Evolutionary conservation across 179 eudicot species (phyloP).

Genomic region (Vitellaria paradoxa): DNA sequence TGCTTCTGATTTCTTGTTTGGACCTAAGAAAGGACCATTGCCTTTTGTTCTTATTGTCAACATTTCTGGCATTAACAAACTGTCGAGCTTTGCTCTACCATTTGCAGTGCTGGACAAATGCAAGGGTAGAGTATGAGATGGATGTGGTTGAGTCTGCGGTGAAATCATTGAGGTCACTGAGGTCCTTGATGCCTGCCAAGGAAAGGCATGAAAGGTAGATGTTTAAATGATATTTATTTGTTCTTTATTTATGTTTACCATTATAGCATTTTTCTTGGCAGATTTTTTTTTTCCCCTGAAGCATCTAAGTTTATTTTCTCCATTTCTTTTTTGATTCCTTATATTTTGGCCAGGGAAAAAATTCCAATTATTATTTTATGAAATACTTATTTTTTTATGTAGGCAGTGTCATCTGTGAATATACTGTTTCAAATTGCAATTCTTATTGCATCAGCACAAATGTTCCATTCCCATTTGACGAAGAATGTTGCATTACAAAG

Average conservation of each 20-base stretch:
- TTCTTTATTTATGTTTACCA: neutral
- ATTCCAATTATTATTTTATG: neutral
- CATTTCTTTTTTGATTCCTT: too few relatives aligned
- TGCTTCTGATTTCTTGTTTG: neutral
- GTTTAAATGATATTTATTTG: neutral
- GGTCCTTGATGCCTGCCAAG: slow-evolving; percentile 63
- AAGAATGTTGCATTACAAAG: too few relatives aligned
- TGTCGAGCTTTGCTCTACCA: neutral
- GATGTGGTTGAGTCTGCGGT: slow-evolving; percentile 63
- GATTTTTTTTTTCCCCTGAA: too few relatives aligned
- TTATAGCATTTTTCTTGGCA: neutral
- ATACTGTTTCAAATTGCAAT: neutral
- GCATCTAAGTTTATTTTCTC: too few relatives aligned
- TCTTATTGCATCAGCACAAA: too few relatives aligned
- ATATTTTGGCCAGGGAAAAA: too few relatives aligned
- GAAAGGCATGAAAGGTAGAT: slow-evolving; percentile 75
- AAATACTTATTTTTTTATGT: neutral
- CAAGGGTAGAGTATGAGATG: slow-evolving; percentile 66
- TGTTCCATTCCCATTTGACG: too few relatives aligned
- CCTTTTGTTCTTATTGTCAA: neutral
- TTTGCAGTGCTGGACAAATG: slow-evolving; percentile 70
- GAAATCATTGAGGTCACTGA: slow-evolving; percentile 64
- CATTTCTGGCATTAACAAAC: neutral
- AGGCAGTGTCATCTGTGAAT: neutral
- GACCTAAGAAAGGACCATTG: neutral